Evolutionary conservation across 2,329 filamentous ascomycete species (phyloP), one percentile per base, ranked within the genome.

Genomic region (Mycocentrospora acerina): DNA sequence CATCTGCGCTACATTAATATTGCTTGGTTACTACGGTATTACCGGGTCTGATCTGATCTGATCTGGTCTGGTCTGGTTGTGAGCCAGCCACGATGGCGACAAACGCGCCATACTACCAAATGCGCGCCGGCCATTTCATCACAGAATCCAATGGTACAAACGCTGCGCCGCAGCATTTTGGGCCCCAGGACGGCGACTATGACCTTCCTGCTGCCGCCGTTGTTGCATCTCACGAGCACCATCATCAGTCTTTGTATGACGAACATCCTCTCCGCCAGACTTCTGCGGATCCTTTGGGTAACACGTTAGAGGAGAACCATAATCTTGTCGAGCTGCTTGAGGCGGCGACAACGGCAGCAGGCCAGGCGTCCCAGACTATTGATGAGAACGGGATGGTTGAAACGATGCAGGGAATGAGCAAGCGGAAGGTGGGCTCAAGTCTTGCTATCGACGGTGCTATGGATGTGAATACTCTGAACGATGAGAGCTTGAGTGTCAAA

Each of bases 51-150:
- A 46, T 38, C 19, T 37, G 31, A 37, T 41, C 40, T 37, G 25
- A 42, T 30, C 37, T 42, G 36, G 15, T 5, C 24, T 11, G 29
- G 14, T 24, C 25, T 29, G 29, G 29, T 39, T 25, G 19, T 22
- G 18, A 42, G n/a, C n/a, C n/a, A n/a, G 36, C 36, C 34, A 47
- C 39, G 42, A 67, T 66, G 61, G 44, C 57, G 38, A 43, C 60
- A 57, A 65, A 64, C 57, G 61, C 62, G 24, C 64, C 63, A 24
- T 66, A 65, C 51, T 67, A 61, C 41, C 62, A 64, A 45, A 50
- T 60, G 40, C 57, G 51, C 35, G 30, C 46, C 39, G 48, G 56
- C 40, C 62, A 64, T 42, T 52, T 55, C 51, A 53, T 44, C 25
- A 46, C 46, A 13, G 34, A 38, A 12, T 27, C 48, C 39, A 55